Base-by-base conservation (phyloP, 177 flowering plant genomes). In the Vitis hybrid region DNA sequence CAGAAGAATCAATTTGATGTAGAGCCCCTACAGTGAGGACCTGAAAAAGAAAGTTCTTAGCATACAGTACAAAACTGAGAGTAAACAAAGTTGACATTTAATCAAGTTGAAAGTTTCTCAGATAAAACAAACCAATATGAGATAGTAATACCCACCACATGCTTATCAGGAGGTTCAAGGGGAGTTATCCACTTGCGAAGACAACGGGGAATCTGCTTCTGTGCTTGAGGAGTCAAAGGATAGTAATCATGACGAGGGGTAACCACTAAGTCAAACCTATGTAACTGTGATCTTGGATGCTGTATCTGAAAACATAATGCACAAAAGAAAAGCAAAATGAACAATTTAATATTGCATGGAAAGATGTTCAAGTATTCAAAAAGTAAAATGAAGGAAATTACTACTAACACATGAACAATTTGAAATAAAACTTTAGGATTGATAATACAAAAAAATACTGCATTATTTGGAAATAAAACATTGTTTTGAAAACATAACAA, bases 211-310 rank as follows among this genome's bases (percentile, higher is more conserved):
- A 90, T 82, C 71, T 89, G 94, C 77, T 84, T 84, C 65, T 90
- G 92, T 62, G 86, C 99, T 62, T 82, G 73, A 72, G 92, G 91
- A 76, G 97, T 89, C 82, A 95, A 84, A 55, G 98, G 86, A 80
- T 91, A 95, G 69, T 87, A 95, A 77, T 95, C 99, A 77, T 95
- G 99, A 31, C 64, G 79, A 58, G 99, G 99, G 39, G 97, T 82
- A 62, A 95, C 85, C 71, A 95, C 99, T 89, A 95, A 58, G 78
- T 95, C 99, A 81, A 95, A 95, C 82, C 95, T 88, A 68, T 87
- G 82, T 73, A 95, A 73, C n/a, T 77, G 86, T 16, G 81, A 70
- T 78, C 99, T 85, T 60, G 99, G 99, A 85, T 95, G 99, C 78
- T 91, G 97, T 71, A 95, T 89, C 99, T 95, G 86, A 77, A 69